A percentile compares a stretch with the other conserved stretches of the same genome.
phyloP scores from a whole-genome alignment of 768 basidiomycete genomes.

The Russula ochroleuca region DNA sequence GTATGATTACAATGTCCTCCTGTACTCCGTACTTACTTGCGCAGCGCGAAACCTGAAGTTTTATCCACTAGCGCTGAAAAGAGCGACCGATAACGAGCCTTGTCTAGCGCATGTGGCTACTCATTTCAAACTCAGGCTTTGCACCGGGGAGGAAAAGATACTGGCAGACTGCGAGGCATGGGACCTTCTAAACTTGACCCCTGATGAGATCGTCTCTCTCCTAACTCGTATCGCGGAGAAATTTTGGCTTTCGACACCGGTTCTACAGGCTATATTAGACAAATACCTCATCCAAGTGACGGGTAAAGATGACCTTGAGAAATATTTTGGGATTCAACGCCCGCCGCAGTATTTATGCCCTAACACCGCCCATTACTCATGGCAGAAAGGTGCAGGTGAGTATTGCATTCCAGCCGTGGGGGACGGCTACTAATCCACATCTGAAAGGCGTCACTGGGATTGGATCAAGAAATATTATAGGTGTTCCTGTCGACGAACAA shows the following conservation, averaged over 20 bases:
- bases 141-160: constrained; percentile 30
- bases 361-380: constrained; percentile 42
- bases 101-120: constrained; percentile 35
- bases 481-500: constrained; percentile 36
- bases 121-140: constrained; percentile 35
- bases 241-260: constrained; percentile 36
- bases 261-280: constrained; percentile 34
- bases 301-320: constrained; percentile 36
- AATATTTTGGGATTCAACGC: constrained; percentile 30
- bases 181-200: constrained; percentile 43
- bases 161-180: constrained; percentile 35
- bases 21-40: constrained; percentile 1
- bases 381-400: constrained; percentile 46
- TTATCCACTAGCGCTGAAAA: constrained; percentile 41
- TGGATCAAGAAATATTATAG: constrained; percentile 39
- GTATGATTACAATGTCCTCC: constrained; percentile 3
- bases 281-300: constrained; percentile 38
- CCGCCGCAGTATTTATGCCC: constrained; percentile 33
- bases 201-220: constrained; percentile 37
- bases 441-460: constrained; percentile 41
- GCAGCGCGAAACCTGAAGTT: constrained; percentile 47
- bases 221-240: constrained; percentile 35
- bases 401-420: constrained; percentile 3
- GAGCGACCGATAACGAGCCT: constrained; percentile 25
- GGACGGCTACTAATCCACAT: not conserved